Conservation (phyloP, 768 basidiomycete genomes). For the Phlegmacium glaucopus region DNA sequence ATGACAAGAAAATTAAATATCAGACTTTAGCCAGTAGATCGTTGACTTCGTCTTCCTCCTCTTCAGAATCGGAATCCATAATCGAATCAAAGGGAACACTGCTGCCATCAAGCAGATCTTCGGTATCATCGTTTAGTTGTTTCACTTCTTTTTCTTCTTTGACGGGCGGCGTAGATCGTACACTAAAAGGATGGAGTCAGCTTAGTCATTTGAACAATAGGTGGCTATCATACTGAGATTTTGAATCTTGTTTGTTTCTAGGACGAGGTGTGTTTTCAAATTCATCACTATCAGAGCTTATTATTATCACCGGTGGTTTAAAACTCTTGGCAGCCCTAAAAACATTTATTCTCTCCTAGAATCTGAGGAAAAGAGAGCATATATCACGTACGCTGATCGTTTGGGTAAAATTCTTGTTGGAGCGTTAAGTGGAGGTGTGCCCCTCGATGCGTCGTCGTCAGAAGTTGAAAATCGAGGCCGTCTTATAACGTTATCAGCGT, state of each 20-base stretch:
- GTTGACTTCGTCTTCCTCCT: slow-evolving; percentile 54
- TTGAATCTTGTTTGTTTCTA: slow-evolving; percentile 12
- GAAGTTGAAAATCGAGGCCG: slow-evolving; percentile 53
- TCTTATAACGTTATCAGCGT: slow-evolving; percentile 35
- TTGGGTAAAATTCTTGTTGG: slow-evolving; percentile 55
- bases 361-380: background rate
- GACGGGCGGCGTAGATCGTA: slow-evolving; percentile 8
- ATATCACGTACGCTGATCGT: slow-evolving; percentile 50
- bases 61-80: slow-evolving; percentile 44
- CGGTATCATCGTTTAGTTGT: slow-evolving; percentile 36
- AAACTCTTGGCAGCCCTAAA: slow-evolving; percentile 35
- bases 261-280: slow-evolving; percentile 17
- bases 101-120: slow-evolving; percentile 32
- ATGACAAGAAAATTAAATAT: background rate
- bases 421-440: slow-evolving; percentile 33
- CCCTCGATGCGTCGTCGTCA: slow-evolving; percentile 29
- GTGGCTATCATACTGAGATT: slow-evolving; percentile 10
- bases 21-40: slow-evolving; percentile 37
- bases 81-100: slow-evolving; percentile 42
- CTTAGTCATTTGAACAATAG: background rate
- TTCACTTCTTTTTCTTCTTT: slow-evolving; percentile 31
- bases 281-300: slow-evolving; percentile 38
- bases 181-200: background rate
- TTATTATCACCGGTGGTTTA: slow-evolving; percentile 26
- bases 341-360: background rate